phyloP scores from a whole-genome alignment of 306 rosid genomes.

The Vigna radiata region DNA sequence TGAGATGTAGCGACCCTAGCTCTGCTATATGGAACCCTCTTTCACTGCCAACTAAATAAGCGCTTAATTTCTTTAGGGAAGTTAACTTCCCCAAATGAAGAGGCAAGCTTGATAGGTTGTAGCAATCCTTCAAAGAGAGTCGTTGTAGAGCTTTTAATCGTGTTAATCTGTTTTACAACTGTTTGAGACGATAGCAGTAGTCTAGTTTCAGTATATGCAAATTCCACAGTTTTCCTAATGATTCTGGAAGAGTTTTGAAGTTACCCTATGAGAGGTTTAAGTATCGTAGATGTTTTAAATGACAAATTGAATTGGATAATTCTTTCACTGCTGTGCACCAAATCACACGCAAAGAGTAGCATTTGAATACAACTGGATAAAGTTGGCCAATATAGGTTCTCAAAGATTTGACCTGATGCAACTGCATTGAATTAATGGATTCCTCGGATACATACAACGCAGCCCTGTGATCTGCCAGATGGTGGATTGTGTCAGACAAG shows the following conservation, averaged over 20 bases:
- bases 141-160: conserved; percentile 30
- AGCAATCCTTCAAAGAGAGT: background rate
- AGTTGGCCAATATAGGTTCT: background rate
- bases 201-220: conserved; percentile 35
- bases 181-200: fast-evolving
- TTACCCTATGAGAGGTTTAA: background rate
- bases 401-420: background rate
- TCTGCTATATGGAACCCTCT: conserved; percentile 36
- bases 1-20: conserved; percentile 22
- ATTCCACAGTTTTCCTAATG: conserved; percentile 1
- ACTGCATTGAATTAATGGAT: background rate
- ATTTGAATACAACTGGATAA: background rate
- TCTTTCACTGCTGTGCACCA: fast-evolving
- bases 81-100: background rate
- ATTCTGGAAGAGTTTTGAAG: conserved; percentile 31
- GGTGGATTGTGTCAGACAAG: conserved; percentile 18
- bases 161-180: conserved; percentile 2
- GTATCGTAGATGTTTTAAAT: conserved; percentile 29
- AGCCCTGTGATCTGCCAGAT: background rate
- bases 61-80: conserved; percentile 7
- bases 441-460: background rate
- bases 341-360: conserved; percentile 16
- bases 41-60: conserved; percentile 5
- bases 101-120: background rate
- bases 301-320: background rate